phyloP scores from a whole-genome alignment of 2,329 filamentous ascomycete genomes.

The Juglanconis oblonga region DNA sequence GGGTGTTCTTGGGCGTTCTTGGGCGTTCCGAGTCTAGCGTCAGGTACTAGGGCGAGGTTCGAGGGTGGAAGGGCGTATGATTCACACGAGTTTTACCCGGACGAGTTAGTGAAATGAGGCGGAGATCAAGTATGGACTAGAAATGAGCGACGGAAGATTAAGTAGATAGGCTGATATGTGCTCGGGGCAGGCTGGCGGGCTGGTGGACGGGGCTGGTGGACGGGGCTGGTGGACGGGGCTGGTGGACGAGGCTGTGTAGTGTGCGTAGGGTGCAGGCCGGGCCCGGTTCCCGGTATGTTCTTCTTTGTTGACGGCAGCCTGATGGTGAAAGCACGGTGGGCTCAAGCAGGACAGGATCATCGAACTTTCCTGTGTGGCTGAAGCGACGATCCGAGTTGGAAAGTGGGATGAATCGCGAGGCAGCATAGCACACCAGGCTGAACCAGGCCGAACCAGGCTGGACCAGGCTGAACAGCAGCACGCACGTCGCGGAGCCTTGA shows the following conservation, averaged over 20 bases:
- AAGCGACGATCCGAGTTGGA: neutral
- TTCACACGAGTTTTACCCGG: neutral
- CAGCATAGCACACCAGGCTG: neutral
- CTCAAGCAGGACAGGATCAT: neutral
- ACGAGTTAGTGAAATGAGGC: neutral
- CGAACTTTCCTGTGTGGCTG: neutral
- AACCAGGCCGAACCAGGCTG: too few species aligned
- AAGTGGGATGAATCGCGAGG: neutral
- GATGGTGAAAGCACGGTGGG: neutral
- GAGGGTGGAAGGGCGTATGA: neutral
- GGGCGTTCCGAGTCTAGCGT: neutral
- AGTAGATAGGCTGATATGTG: neutral
- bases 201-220: neutral
- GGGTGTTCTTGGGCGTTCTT: neutral
- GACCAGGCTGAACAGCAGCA: neutral
- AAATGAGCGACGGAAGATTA: neutral
- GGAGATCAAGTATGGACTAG: neutral
- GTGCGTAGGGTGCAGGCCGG: neutral
- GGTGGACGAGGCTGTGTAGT: slow-evolving; percentile 8
- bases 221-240: slow-evolving; percentile 3
- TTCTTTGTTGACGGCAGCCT: neutral
- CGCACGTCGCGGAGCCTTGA: neutral
- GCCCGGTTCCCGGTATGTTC: neutral
- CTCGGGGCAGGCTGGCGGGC: neutral
- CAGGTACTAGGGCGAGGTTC: neutral